Conservation (phyloP, 2,329 filamentous ascomycete species). For the Cephalotrichum gorgonifer region DNA sequence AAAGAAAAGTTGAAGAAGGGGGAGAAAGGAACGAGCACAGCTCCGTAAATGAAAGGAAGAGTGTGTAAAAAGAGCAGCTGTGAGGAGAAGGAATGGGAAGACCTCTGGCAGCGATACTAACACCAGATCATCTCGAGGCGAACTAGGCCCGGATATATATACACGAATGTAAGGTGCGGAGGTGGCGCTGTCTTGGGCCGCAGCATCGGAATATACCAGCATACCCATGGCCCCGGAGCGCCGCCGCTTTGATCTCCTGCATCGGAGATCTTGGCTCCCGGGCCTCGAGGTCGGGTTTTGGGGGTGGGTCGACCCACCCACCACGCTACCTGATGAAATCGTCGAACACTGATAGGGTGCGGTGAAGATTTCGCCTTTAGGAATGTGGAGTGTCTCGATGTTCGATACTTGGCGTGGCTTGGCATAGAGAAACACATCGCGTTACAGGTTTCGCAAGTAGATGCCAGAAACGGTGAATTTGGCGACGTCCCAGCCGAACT, state of each 20-base stretch:
- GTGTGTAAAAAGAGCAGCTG: neutral
- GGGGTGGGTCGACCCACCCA: neutral
- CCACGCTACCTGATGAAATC: neutral
- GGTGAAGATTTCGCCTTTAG: too few relatives aligned
- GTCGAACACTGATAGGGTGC: too few relatives aligned
- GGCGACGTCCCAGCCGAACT: too few relatives aligned
- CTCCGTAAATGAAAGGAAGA: neutral
- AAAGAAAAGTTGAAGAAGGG: neutral
- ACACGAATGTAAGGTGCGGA: neutral
- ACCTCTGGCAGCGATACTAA: neutral
- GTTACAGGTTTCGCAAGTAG: neutral
- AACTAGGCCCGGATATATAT: neutral
- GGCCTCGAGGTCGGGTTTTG: neutral
- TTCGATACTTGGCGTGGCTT: neutral
- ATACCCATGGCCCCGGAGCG: neutral
- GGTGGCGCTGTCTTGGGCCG: too few relatives aligned
- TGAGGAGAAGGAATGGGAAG: neutral
- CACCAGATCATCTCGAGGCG: neutral
- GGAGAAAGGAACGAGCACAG: too few relatives aligned
- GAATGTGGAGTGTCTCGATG: neutral
- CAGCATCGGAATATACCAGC: too few relatives aligned
- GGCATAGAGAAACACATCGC: neutral
- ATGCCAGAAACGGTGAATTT: neutral
- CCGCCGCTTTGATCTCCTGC: neutral
- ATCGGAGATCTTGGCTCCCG: neutral